Evolutionary conservation across 495 filamentous ascomycete species (phyloP), one percentile per base, ranked within the genome.

Genomic region (Penicillium crystallinum): DNA sequence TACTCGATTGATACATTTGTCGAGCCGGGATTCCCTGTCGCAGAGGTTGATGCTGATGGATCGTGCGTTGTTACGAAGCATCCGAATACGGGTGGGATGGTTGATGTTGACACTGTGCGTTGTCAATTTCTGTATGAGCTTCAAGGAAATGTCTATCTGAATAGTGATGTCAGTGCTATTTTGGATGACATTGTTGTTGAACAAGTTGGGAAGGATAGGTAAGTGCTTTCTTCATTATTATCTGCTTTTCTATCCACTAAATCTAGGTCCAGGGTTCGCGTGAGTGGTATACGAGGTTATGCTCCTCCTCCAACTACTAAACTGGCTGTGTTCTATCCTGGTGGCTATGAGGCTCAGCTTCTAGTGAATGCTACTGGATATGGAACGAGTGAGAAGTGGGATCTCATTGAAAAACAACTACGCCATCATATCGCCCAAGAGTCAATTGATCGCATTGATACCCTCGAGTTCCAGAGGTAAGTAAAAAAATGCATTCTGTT

Each of bases 121-220:
- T 72, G 63, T 38, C 76, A 81, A 49, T 63, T 82, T 6, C 52
- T 83, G 18, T 84, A 84, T 53, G 80, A 84, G 59, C 64, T 82
- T 18, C 80, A 82, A 48, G 80, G 81, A 0, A 70, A 64, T 14
- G 56, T 68, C 19, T 81, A 81, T 45, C 61, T 78, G 19, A 79
- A 83, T 57, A 69, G 64, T 30, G 77, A 81, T 59, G 79, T 84
- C 6, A 74, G 58, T 23, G 80, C 78, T 6, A 45, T 71, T 38
- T 56, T 83, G 12, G 63, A 64, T 6, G 42, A 75, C 30, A 59
- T 79, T 22, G 23, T 53, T 1, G 59, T 82, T 18, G 63, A 66
- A 29, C 57, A 76, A 21, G 37, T 2, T 10, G 62, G 58, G 11
- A 46, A 50, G 22, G 56, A 68, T 39, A 44, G 75, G 60, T 65